Percentiles rank a stretch among this genome's conserved stretches.
These are phyloP conservation scores for Colletotrichum tamarilloi DNA, from an alignment of 2,329 filamentous ascomycete genomes.

Conservation along the genomic window DNA sequence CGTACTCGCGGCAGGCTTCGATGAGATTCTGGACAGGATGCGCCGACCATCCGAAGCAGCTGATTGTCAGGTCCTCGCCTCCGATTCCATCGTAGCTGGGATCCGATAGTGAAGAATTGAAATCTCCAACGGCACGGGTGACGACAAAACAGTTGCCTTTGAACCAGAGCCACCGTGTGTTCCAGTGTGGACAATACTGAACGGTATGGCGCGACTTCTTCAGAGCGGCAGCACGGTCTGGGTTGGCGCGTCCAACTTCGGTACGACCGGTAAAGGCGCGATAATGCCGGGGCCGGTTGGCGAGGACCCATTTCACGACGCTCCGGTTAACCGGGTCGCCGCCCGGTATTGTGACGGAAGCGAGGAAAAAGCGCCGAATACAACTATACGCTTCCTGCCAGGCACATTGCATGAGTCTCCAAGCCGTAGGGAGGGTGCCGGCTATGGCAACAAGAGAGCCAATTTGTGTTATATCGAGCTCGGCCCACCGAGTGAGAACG, in stretches of 20 bases:
- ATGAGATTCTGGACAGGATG: slow-evolving; percentile 59
- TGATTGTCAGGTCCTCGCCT: slow-evolving; percentile 58
- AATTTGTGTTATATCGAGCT: slow-evolving; percentile 57
- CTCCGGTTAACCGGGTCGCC: slow-evolving; percentile 58
- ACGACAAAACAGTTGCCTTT: slow-evolving; percentile 57
- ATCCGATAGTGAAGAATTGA: slow-evolving; percentile 49
- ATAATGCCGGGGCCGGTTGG: slow-evolving; percentile 51
- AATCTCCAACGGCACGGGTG: slow-evolving; percentile 53
- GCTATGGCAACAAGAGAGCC: slow-evolving; percentile 58
- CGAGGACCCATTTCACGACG: slow-evolving; percentile 57
- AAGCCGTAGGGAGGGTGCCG: slow-evolving; percentile 52
- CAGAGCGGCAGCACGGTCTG: slow-evolving; percentile 51
- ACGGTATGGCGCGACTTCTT: slow-evolving; percentile 54
- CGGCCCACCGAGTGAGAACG: slow-evolving; percentile 53
- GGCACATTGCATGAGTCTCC: slow-evolving; percentile 48
- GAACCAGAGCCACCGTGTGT: slow-evolving; percentile 61
- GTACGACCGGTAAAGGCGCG: slow-evolving; percentile 58
- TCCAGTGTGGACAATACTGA: slow-evolving; percentile 58
- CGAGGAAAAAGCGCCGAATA: slow-evolving; percentile 55
- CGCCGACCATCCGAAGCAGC: slow-evolving; percentile 62
- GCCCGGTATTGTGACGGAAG: slow-evolving; percentile 55
- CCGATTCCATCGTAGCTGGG: slow-evolving; percentile 58
- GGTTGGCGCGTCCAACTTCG: slow-evolving; percentile 44
- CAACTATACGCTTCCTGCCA: slow-evolving; percentile 53
- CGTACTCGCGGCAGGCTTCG: slow-evolving; percentile 58